Conservation (phyloP, 441 rosid species). For the Caryocar brasiliense region DNA sequence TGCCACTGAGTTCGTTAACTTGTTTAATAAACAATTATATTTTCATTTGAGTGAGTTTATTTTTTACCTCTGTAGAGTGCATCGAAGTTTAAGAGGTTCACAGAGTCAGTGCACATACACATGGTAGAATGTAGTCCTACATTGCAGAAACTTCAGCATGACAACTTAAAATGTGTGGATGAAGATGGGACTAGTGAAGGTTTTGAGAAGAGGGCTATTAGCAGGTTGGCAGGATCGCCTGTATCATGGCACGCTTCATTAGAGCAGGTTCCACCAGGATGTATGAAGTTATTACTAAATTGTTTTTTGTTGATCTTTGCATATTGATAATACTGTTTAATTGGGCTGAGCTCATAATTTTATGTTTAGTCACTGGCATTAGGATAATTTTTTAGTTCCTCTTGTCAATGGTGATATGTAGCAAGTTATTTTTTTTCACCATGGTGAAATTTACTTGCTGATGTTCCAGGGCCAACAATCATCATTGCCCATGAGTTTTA, state of each 20-base stretch:
- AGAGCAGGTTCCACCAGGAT: slow-evolving; percentile 78
- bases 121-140: slow-evolving; percentile 88
- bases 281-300: slow-evolving; percentile 35
- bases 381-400: not conserved
- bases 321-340: not conserved
- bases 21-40: no score
- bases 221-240: slow-evolving; percentile 49
- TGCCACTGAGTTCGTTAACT: no score
- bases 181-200: slow-evolving; percentile 20
- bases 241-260: slow-evolving; percentile 69
- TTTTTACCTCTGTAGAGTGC: slow-evolving; percentile 52
- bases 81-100: slow-evolving; percentile 62
- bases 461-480: slow-evolving; percentile 59
- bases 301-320: slow-evolving; percentile 1
- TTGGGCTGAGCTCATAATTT: not conserved
- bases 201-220: slow-evolving; percentile 32
- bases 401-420: not conserved
- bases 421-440: no score
- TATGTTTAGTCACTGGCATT: not conserved
- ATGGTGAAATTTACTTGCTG: slow-evolving; percentile 12
- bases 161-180: slow-evolving; percentile 52
- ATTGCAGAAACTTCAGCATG: slow-evolving; percentile 61
- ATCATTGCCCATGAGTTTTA: slow-evolving; percentile 87
- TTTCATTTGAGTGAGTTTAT: no score
- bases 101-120: slow-evolving; percentile 67